phyloP scores from a whole-genome alignment of 2,329 filamentous ascomycete genomes.

The Setomelanomma holmii region DNA sequence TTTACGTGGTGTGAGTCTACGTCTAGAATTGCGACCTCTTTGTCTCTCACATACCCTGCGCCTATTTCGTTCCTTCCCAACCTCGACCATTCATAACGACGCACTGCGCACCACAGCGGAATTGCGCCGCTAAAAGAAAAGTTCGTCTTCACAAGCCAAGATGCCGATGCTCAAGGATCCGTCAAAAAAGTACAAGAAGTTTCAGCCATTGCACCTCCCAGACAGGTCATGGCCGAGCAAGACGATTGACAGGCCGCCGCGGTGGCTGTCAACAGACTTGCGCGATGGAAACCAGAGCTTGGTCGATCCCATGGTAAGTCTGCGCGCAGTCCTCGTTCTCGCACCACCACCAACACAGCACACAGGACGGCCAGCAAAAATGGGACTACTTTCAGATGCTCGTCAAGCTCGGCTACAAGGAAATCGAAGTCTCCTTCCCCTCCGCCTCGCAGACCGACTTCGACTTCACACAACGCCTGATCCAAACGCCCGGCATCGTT shows the following conservation, averaged over 20 bases:
- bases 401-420: constrained; percentile 90
- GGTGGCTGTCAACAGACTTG: constrained; percentile 89
- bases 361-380: constrained; percentile 90
- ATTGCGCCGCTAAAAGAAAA: constrained; percentile 2
- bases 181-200: constrained; percentile 77
- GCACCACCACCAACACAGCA: constrained; percentile 15
- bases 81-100: too few relatives aligned
- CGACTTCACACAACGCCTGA: constrained; percentile 87
- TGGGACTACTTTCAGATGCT: constrained; percentile 96
- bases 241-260: constrained; percentile 80
- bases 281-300: constrained; percentile 95
- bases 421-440: constrained; percentile 96
- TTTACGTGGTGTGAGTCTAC: constrained; percentile 2
- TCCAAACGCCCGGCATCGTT: constrained; percentile 82
- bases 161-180: constrained; percentile 72
- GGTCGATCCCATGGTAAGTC: constrained; percentile 85
- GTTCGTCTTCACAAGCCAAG: constrained; percentile 10
- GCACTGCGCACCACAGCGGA: neutral
- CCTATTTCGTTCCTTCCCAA: neutral
- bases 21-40: neutral
- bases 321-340: neutral
- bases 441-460: constrained; percentile 95
- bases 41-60: neutral
- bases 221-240: constrained; percentile 85
- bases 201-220: constrained; percentile 70